phyloP scores from a whole-genome alignment of 345 rosid species.

The Cardamine chenopodiifolia region DNA sequence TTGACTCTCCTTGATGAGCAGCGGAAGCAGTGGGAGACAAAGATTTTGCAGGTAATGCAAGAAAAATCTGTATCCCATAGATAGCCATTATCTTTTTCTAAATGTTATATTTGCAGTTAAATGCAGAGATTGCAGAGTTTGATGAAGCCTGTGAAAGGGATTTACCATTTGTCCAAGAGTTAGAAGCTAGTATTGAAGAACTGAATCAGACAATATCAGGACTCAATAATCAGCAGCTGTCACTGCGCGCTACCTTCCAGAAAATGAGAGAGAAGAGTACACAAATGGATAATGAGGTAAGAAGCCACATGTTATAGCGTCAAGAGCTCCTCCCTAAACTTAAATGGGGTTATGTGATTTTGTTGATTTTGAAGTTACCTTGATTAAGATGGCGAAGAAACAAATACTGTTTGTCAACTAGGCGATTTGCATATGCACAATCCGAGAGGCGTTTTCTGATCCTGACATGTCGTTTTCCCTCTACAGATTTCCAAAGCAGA shows the following conservation, averaged over 20 bases:
- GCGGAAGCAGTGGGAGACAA: conserved; percentile 62
- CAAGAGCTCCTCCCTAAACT: background rate
- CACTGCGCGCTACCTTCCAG: conserved; percentile 57
- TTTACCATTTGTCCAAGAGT: conserved; percentile 70
- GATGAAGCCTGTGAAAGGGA: conserved; percentile 72
- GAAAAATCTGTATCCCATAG: background rate
- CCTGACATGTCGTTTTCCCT: conserved; percentile 25
- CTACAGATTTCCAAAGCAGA: conserved; percentile 78
- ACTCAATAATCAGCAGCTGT: conserved; percentile 76
- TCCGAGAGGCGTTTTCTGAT: conserved; percentile 7
- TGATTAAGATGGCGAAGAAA: conserved; percentile 17
- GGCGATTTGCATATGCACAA: background rate
- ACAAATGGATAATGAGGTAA: conserved; percentile 70
- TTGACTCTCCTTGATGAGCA: conserved; percentile 68
- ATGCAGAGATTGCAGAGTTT: conserved; percentile 67
- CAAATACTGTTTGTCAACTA: background rate
- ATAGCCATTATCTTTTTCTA: conserved; percentile 28
- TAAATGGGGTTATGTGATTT: conserved; percentile 6
- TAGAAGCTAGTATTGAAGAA: conserved; percentile 63
- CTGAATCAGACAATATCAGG: conserved; percentile 60
- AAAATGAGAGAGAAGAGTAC: conserved; percentile 65
- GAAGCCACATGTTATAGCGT: background rate
- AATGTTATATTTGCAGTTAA: conserved; percentile 55
- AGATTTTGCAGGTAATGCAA: conserved; percentile 64
- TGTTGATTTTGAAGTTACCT: background rate